phyloP scores from a whole-genome alignment of 768 basidiomycete species.

The Peribolospora baueri region DNA sequence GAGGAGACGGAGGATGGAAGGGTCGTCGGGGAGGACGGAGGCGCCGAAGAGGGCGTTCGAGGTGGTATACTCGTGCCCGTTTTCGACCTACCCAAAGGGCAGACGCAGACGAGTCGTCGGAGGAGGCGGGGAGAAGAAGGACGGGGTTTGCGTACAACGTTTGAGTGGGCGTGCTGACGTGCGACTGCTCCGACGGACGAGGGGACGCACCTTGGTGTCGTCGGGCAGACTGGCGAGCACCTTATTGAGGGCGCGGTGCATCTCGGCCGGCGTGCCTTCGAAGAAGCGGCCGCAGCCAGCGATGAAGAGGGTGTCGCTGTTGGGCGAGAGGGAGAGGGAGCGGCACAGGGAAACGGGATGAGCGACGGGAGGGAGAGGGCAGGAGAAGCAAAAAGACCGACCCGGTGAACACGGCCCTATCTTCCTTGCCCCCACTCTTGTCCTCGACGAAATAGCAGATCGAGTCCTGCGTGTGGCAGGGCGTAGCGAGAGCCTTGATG shows the following conservation, averaged over 20 bases:
- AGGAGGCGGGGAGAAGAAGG: too few species aligned
- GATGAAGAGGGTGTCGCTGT: conserved; percentile 25
- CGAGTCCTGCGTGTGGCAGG: conserved; percentile 84
- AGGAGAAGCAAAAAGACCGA: conserved; percentile 10
- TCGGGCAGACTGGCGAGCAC: conserved; percentile 45
- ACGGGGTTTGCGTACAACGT: too few species aligned
- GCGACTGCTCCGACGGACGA: too few species aligned
- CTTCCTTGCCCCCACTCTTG: conserved; percentile 25
- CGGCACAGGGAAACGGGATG: neutral
- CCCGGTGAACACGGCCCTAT: conserved; percentile 73
- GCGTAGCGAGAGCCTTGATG: conserved; percentile 15
- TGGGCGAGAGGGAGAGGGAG: conserved; percentile 6
- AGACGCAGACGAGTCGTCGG: too few species aligned
- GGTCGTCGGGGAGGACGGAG: conserved; percentile 26
- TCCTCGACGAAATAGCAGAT: conserved; percentile 66
- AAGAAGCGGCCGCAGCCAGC: conserved; percentile 76
- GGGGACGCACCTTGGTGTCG: conserved; percentile 34
- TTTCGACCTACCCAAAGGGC: too few species aligned
- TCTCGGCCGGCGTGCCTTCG: conserved; percentile 33
- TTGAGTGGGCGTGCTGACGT: too few species aligned
- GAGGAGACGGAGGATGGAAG: conserved; percentile 34
- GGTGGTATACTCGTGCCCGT: neutral
- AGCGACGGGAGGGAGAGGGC: neutral
- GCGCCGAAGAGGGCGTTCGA: conserved; percentile 6
- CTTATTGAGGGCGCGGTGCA: conserved; percentile 49